Base-by-base conservation (phyloP, 768 basidiomycete species). In the Suillus ampliporus region DNA sequence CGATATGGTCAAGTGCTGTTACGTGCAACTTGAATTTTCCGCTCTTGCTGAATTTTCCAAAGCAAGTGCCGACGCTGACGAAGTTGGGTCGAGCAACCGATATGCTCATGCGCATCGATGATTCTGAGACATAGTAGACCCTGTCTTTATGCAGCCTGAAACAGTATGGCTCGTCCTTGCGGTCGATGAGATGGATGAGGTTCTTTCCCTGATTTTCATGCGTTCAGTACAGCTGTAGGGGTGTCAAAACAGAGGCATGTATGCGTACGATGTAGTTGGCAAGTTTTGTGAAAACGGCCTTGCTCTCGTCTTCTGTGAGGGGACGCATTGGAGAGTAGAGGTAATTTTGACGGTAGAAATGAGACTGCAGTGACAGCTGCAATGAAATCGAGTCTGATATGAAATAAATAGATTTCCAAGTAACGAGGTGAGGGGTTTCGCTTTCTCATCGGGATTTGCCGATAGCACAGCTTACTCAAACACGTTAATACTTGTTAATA, bases 11-110 rank as follows among this genome's bases (percentile, higher is more conserved):
- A 65, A 99, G 82, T 21, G 93, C 85, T 4, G 97, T 98, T 69
- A 99, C 88, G 67, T 98, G 95, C 63, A 99, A 81, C 82, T 95
- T 97, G 84, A 99, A 99, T 75, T 98, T 99, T 62, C 95, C 95
- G 57, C 89, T 88, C 83, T 98, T 99, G 74, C 88, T 91, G 80
- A 99, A 99, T 75, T 97, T 99, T 65, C 97, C 97, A 65, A 99
- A 91, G 79, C 96, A 99, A 65, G 95, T 98, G 46, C 97, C 97
- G 23, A 99, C 82, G 62, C 90, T 91, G 74, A 98, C 82, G 62
- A 99, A 89, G 72, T 95, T 97, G 37, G 92, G 91, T 52, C 97
- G 86, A 23, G 97, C 95, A 57, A 99, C 87, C 1, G 94, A 96
- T 58, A 95, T 95, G 54, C 90, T 90, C 26, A 97, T 84, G 56